Evolutionary conservation across 306 rosid species (phyloP), one percentile per base, ranked within the genome.

Genomic region (Gillenia trifoliata): DNA sequence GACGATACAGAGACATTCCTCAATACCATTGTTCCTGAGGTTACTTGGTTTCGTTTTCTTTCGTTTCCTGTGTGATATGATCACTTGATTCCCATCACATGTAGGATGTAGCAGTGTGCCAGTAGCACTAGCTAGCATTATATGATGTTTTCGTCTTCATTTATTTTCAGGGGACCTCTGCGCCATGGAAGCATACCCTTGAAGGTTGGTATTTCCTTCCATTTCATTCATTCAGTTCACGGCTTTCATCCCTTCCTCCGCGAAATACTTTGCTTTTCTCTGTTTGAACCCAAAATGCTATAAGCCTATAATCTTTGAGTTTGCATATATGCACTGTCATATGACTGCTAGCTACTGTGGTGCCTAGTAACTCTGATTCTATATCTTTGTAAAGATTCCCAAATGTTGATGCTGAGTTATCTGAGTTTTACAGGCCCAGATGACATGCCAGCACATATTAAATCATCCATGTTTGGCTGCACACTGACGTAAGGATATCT

Each of bases 371-470:
- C 30, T 34, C 8, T 62, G 60, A 33, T 26, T 25, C 63, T 65
- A 61, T 34, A 25, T 33, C 5, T 30, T 65, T 23, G 29, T 20
- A 31, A 19, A 3, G 9, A 5, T 20, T 2, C 8, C 11, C 40
- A 38, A 23, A 6, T 30, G 5, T 57, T 55, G 45, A 28, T 64
- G 22, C 72, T 68, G 40, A 71, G 57, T 50, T 83, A 78, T 83
- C 76, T 64, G 56, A 66, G 60, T 63, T 78, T 75, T 79, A 69
- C 86, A 94, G 98, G 98, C 73, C 87, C 91, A 4, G 98, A 94
- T 78, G 98, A 91, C 91, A 94, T 94, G 97, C 98, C 96, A 1
- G 98, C 98, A 11, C 98, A 94, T 72, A 92, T 94, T 54, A 94
- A 91, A 78, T 90, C 98, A n/a, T 94, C 98, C 0, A 90, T 94